phyloP scores from a whole-genome alignment of 2,329 filamentous ascomycete genomes.

The Bipolaris oryzae region DNA sequence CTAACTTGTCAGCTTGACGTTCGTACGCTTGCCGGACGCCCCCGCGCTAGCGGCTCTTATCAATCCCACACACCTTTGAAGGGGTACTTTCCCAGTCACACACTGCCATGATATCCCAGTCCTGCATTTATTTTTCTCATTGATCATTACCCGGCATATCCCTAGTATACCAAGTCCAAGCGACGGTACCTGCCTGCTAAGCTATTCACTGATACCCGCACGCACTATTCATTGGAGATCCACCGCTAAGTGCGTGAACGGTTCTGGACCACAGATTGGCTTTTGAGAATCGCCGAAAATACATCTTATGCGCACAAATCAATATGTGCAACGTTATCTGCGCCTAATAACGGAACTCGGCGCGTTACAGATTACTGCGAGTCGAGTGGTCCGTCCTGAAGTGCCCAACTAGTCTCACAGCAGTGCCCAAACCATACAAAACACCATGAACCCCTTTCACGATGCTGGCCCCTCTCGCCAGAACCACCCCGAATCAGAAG shows the following conservation, averaged over 20 bases:
- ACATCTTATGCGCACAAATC: constrained; percentile 17
- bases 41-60: constrained; percentile 27
- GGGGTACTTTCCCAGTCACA: not conserved
- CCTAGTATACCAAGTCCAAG: not conserved
- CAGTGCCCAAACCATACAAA: constrained; percentile 24
- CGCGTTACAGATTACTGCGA: constrained; percentile 21
- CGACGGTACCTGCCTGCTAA: constrained; percentile 12
- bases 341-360: constrained; percentile 21
- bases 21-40: constrained; percentile 19
- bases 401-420: constrained; percentile 11
- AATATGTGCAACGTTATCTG: constrained; percentile 25
- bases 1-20: constrained; percentile 16
- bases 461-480: constrained; percentile 23
- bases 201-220: constrained; percentile 28
- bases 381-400: constrained; percentile 7
- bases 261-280: constrained; percentile 17
- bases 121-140: not conserved
- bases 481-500: constrained; percentile 26
- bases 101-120: not conserved
- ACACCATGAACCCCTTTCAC: constrained; percentile 38
- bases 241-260: constrained; percentile 25
- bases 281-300: constrained; percentile 19
- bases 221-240: constrained; percentile 22
- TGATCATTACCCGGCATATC: not conserved
- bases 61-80: constrained; percentile 21